phyloP scores from a whole-genome alignment of 768 basidiomycete species.

The Agaricus sinodeliciosus region DNA sequence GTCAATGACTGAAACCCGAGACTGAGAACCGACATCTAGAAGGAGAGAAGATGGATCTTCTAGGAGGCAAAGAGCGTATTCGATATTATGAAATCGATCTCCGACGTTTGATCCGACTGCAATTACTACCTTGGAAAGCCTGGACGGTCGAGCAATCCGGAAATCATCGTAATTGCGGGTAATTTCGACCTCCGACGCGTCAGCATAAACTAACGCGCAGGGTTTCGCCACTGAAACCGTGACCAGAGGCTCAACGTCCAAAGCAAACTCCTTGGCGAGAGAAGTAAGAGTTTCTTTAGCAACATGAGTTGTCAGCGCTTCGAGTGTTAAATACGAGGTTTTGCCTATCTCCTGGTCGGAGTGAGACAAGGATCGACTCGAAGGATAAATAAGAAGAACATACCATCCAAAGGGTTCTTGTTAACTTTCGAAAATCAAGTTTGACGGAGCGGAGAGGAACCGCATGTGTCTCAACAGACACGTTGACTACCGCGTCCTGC shows the following conservation, averaged over 20 bases:
- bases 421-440: slow-evolving; percentile 34
- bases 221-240: slow-evolving; percentile 66
- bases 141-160: slow-evolving; percentile 8
- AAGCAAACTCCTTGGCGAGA: slow-evolving; percentile 13
- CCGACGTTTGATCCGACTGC: slow-evolving; percentile 91
- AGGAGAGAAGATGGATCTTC: slow-evolving; percentile 39
- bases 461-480: slow-evolving; percentile 22
- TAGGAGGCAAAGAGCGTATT: slow-evolving; percentile 65
- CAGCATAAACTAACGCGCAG: slow-evolving; percentile 59
- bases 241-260: slow-evolving; percentile 22
- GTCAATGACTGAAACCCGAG: slow-evolving; percentile 43
- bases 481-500: slow-evolving; percentile 50
- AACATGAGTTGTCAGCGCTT: slow-evolving; percentile 57
- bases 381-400: neutral
- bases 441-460: neutral
- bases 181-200: slow-evolving; percentile 58
- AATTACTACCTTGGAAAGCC: slow-evolving; percentile 42
- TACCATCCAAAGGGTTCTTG: slow-evolving; percentile 30
- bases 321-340: slow-evolving; percentile 49
- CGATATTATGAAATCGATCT: slow-evolving; percentile 79
- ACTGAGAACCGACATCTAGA: slow-evolving; percentile 2
- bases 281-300: slow-evolving; percentile 38
- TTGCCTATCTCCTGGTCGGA: slow-evolving; percentile 6
- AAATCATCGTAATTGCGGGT: slow-evolving; percentile 37
- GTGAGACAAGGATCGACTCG: neutral